phyloP scores from a whole-genome alignment of 1,284 basidiomycete genomes.

The Cystobasidium pallidum region DNA sequence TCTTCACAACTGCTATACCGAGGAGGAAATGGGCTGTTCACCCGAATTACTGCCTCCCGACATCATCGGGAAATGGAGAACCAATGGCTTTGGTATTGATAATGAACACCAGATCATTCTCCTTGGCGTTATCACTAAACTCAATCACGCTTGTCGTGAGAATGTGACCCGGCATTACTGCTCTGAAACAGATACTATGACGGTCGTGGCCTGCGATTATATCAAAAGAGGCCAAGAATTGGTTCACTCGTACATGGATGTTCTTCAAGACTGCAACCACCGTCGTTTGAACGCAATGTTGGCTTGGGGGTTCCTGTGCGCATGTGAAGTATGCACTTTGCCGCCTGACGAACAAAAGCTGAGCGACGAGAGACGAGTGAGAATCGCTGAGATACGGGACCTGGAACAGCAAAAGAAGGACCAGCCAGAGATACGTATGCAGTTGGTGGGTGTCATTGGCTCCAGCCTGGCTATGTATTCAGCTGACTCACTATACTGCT shows the following conservation, averaged over 20 bases:
- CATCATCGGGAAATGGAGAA: slow-evolving; percentile 15
- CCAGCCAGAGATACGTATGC: background rate
- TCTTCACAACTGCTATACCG: slow-evolving; percentile 8
- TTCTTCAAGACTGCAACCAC: background rate
- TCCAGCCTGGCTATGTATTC: no score
- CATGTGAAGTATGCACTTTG: slow-evolving; percentile 15
- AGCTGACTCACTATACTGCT: background rate
- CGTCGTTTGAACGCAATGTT: background rate
- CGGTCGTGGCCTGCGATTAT: background rate
- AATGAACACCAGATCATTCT: background rate
- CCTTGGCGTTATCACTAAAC: background rate
- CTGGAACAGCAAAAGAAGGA: background rate
- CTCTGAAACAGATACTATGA: background rate
- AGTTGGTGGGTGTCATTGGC: background rate
- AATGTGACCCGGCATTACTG: slow-evolving; percentile 7
- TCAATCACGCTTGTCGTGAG: slow-evolving; percentile 23
- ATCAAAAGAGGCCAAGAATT: slow-evolving; percentile 34
- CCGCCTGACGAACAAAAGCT: background rate
- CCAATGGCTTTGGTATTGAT: slow-evolving; percentile 7
- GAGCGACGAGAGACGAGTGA: background rate
- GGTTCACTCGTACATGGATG: slow-evolving; percentile 11
- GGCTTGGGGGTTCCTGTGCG: slow-evolving; percentile 4
- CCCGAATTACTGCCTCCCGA: background rate
- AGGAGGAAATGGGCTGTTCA: background rate
- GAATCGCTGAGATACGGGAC: background rate